Percentiles rank a stretch among this genome's conserved stretches.
Evolutionary conservation across 2,329 filamentous ascomycete genomes (phyloP).

Genomic region (Ophiostoma pallidulum): DNA sequence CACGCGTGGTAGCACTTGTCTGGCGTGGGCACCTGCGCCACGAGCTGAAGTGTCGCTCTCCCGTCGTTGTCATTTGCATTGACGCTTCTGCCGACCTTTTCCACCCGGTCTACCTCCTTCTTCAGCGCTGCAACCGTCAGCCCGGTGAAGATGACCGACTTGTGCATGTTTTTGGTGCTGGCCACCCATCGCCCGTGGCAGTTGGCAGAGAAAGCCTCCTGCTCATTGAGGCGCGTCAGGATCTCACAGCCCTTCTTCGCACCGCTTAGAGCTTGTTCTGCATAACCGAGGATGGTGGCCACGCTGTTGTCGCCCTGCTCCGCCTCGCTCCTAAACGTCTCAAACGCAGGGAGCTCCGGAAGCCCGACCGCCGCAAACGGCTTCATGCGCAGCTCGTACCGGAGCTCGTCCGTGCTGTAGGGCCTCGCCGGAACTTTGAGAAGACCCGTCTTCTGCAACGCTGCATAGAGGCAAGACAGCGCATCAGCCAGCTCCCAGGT

Average conservation of each 20-base stretch:
- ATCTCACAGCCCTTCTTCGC: constrained; percentile 49
- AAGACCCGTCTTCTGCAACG: constrained; percentile 49
- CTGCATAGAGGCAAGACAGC: constrained; percentile 53
- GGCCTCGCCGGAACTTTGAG: constrained; percentile 45
- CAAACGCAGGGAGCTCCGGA: constrained; percentile 56
- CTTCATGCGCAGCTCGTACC: constrained; percentile 80
- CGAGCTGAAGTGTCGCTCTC: constrained; percentile 28
- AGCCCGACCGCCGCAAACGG: constrained; percentile 63
- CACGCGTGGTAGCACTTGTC: constrained; percentile 52
- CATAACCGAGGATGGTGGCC: constrained; percentile 33
- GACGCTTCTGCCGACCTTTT: constrained; percentile 17
- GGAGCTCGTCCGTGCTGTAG: constrained; percentile 57
- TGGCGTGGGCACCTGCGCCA: constrained; percentile 42
- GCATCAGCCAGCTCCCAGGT: constrained; percentile 48
- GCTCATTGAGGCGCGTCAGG: constrained; percentile 40
- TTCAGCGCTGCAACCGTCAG: constrained; percentile 53
- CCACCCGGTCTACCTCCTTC: constrained; percentile 39
- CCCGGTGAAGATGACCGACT: constrained; percentile 61
- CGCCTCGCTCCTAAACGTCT: constrained; percentile 44
- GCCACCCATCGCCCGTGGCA: constrained; percentile 54
- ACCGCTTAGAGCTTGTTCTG: constrained; percentile 36
- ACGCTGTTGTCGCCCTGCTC: constrained; percentile 31
- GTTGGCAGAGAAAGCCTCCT: constrained; percentile 36
- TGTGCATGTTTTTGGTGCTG: constrained; percentile 50
- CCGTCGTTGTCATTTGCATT: not conserved